These are phyloP conservation scores for Penicillium herquei DNA, from an alignment of 495 filamentous ascomycete species.

Conservation along the genomic window DNA sequence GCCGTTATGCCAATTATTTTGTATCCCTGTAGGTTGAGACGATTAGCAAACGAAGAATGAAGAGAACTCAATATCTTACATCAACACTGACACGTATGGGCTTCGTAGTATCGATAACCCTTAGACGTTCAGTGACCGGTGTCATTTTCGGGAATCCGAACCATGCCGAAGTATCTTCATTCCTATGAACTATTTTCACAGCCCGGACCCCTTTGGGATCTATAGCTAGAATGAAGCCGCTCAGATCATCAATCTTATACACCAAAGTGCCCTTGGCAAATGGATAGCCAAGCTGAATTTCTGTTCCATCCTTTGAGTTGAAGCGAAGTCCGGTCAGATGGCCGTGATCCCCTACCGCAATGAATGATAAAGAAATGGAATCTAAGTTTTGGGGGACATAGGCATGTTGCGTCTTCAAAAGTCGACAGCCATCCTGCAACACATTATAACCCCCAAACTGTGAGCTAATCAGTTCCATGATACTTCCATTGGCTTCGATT, in stretches of 20 bases:
- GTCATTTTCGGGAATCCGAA: not conserved
- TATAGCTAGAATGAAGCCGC: not conserved
- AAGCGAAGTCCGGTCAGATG: not conserved
- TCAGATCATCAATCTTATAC: not conserved
- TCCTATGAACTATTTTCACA: not conserved
- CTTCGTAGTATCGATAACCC: not conserved
- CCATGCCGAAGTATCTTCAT: not conserved
- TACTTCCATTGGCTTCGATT: not conserved
- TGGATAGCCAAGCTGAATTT: not conserved
- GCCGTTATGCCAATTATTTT: not conserved
- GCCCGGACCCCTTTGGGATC: not conserved
- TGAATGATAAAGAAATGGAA: not conserved
- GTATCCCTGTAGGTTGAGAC: not conserved
- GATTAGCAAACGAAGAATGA: not conserved
- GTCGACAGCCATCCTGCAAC: not conserved
- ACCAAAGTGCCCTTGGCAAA: not conserved
- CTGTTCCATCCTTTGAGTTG: not conserved
- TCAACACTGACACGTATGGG: not conserved
- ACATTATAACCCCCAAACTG: too few relatives aligned
- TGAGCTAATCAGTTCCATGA: not conserved
- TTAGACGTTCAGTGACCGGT: not conserved
- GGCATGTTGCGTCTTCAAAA: not conserved
- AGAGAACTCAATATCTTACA: not conserved
- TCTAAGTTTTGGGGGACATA: not conserved
- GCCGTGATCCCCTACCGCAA: not conserved